phyloP scores from a whole-genome alignment of 768 basidiomycete species.

The Leccinum olivaceopallidum region DNA sequence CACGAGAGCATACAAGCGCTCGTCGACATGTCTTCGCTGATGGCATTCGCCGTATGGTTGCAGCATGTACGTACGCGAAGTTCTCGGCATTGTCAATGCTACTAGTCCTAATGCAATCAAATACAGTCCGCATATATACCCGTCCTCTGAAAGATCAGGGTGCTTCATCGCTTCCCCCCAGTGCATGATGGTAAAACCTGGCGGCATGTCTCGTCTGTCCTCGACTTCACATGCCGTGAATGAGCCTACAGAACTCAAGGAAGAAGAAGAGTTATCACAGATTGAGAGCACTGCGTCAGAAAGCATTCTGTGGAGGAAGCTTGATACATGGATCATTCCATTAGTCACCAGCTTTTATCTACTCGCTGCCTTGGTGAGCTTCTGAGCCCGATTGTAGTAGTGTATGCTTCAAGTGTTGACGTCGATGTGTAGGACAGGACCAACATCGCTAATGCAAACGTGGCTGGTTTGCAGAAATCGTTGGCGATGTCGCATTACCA shows the following conservation, averaged over 20 bases:
- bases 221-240: not conserved
- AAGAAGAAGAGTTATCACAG: slow-evolving; percentile 5
- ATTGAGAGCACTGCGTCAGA: slow-evolving; percentile 31
- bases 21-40: too few relatives aligned
- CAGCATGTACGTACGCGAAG: too few relatives aligned
- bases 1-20: too few relatives aligned
- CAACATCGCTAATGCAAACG: slow-evolving; percentile 60
- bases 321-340: slow-evolving; percentile 49
- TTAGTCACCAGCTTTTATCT: slow-evolving; percentile 50
- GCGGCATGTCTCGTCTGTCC: not conserved
- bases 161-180: not conserved
- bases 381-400: not conserved
- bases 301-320: slow-evolving; percentile 46
- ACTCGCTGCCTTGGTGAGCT: slow-evolving; percentile 50
- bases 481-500: slow-evolving; percentile 36
- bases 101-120: too few relatives aligned
- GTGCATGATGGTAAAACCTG: not conserved
- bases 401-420: not conserved
- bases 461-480: slow-evolving; percentile 58
- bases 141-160: not conserved
- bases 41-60: too few relatives aligned
- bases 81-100: too few relatives aligned
- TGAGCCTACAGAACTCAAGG: not conserved
- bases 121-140: not conserved
- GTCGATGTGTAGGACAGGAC: slow-evolving; percentile 31